Evolutionary conservation across 1,139 yeast genomes (phyloP).

Genomic region (Suhomyces wounanorum): DNA sequence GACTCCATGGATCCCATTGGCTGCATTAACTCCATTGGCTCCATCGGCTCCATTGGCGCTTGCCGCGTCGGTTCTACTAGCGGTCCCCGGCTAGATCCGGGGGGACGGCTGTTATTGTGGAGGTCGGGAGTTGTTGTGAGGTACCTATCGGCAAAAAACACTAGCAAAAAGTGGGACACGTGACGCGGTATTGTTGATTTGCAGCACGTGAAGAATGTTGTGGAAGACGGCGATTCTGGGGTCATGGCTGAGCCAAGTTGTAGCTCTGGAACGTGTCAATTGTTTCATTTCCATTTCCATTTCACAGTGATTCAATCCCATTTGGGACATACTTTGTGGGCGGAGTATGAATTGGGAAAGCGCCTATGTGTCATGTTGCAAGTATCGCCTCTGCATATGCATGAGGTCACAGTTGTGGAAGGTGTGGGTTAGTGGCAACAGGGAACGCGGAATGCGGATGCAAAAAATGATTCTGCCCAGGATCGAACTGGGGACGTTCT

Average conservation of each 20-base stretch:
- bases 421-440: not conserved
- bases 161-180: not conserved
- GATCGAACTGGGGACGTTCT: slow-evolving; percentile 99
- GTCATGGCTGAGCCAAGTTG: not conserved
- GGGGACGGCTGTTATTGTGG: not conserved
- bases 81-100: not conserved
- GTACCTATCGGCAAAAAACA: not conserved
- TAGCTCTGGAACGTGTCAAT: not conserved
- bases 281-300: not conserved
- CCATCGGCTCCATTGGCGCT: no score
- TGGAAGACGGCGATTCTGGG: not conserved
- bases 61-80: no score
- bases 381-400: not conserved
- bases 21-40: no score
- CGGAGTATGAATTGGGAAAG: not conserved
- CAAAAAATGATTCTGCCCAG: slow-evolving; percentile 82
- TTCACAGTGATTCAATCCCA: no score
- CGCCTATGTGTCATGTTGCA: not conserved
- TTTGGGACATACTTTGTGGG: not conserved
- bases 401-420: not conserved
- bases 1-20: no score
- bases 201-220: not conserved
- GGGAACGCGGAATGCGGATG: slow-evolving; percentile 4
- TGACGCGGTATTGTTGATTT: not conserved
- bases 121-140: not conserved